Base-by-base conservation (phyloP, 176 grass and related monocot species). In the Phragmites australis region DNA sequence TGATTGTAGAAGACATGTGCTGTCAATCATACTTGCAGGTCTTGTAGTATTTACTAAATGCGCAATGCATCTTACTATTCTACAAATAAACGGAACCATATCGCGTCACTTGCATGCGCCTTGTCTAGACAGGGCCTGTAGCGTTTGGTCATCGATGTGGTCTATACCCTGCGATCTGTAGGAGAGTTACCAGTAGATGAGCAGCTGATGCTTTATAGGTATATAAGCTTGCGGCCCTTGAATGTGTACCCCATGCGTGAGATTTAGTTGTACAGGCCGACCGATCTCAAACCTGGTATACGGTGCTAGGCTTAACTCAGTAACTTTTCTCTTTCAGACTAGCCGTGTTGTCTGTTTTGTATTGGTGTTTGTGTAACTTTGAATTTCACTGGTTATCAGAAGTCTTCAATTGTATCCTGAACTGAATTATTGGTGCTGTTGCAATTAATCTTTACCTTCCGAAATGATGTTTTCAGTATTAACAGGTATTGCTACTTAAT, bases 181-280 rank as follows among this genome's bases (percentile, higher is more conserved):
- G 53, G 34, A 65, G 86, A 78, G 67, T 72, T 83, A 45, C 46
- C 48, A 23, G 40, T 84, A 65, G 76, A 77, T 31, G 69, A 70
- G 76, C 82, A 72, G 71, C 71, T 47, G 53, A 70, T 77, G 70
- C 61, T 75, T 31, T 49, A 67, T 74, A 80, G 76, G 60, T 5
- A 5, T 81, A 18, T 47, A 72, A 72, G 74, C 66, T 83, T 52
- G 29, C 69, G 51, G 22, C 68, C 70, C 78, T 55, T 70, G 47
- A 31, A 43, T 5, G 77, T 23, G 64, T 50, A 41, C 76, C 37
- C 76, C 37, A 19, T 21, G 77, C 6, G 39, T 60, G 87, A 55
- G 87, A 77, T 85, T 39, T 89, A 84, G 77, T 81, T 89, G 71
- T 89, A 89, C 64, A 77, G 77, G 70, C 77, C 71, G n/a, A 72